A percentile compares a stretch with the other conserved stretches of the same genome.
phyloP scores from a whole-genome alignment of 1,284 basidiomycete genomes.

The Coniferiporia weirii region DNA sequence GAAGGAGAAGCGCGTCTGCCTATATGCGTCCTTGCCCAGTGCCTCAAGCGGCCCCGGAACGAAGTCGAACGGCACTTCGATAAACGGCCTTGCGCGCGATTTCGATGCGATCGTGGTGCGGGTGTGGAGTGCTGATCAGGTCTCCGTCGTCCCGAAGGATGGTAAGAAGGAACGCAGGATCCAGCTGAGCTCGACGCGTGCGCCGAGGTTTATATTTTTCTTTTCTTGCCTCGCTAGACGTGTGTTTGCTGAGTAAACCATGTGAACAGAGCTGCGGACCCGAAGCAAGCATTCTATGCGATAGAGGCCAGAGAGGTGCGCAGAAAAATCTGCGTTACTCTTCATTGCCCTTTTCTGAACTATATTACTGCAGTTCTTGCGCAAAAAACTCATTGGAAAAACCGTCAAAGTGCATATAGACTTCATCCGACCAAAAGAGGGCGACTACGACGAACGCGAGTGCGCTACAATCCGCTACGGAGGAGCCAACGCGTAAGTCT shows the following conservation, averaged over 20 bases:
- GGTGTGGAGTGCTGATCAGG: constrained; percentile 90
- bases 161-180: constrained; percentile 75
- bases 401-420: constrained; percentile 80
- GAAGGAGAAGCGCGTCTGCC: constrained; percentile 74
- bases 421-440: constrained; percentile 88
- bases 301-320: constrained; percentile 77
- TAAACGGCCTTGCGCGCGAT: constrained; percentile 42
- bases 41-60: constrained; percentile 28
- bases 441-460: constrained; percentile 90
- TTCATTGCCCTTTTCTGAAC: background rate
- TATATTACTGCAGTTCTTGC: constrained; percentile 54
- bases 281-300: constrained; percentile 85
- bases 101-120: constrained; percentile 86
- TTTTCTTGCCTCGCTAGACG: background rate
- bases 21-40: constrained; percentile 62
- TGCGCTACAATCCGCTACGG: constrained; percentile 86
- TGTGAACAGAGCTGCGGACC: constrained; percentile 65
- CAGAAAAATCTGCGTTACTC: background rate
- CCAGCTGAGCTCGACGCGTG: constrained; percentile 86
- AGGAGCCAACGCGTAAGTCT: constrained; percentile 62
- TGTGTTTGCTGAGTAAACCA: constrained; percentile 13
- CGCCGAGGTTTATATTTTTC: constrained; percentile 58
- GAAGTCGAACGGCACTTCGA: constrained; percentile 39
- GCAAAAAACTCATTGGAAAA: constrained; percentile 90
- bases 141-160: constrained; percentile 77